A percentile compares a stretch with the other conserved stretches of the same genome.
Evolutionary conservation across 2,329 filamentous ascomycete genomes (phyloP).

Genomic region (Fusarium luffae): DNA sequence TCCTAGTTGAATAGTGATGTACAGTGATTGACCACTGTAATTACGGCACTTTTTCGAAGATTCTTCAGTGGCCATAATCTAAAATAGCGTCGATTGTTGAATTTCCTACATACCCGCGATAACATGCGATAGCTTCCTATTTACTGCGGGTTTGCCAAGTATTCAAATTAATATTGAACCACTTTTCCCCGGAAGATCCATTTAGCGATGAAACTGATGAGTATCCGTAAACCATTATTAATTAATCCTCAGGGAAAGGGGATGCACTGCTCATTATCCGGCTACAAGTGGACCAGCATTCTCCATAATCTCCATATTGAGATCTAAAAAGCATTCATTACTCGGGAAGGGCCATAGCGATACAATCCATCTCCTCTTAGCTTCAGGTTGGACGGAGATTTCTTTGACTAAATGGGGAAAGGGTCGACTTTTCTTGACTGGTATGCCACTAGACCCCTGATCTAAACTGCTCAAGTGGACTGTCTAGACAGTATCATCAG

Average conservation of each 20-base stretch:
- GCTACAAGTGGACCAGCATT: not conserved
- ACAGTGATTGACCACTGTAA: not conserved
- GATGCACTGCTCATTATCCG: slow-evolving; percentile 13
- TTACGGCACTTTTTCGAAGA: not conserved
- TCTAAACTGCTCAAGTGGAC: not conserved
- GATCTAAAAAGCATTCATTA: not conserved
- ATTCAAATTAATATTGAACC: not conserved
- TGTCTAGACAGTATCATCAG: not conserved
- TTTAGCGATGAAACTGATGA: not conserved
- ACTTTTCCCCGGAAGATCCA: not conserved
- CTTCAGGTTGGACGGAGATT: not conserved
- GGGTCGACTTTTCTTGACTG: not conserved
- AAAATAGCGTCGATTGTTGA: not conserved
- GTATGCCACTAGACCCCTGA: not conserved
- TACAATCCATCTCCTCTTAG: not conserved
- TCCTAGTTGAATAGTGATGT: not conserved
- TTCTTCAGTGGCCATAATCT: not conserved
- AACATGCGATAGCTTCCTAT: not conserved
- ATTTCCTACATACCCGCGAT: not conserved
- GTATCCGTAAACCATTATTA: not conserved
- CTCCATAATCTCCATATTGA: not conserved
- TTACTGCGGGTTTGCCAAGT: not conserved
- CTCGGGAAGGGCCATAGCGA: not conserved
- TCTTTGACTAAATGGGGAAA: not conserved
- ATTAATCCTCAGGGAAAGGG: not conserved